A percentile compares a stretch with the other conserved stretches of the same genome.
These are phyloP conservation scores for Fusarium equiseti DNA, from an alignment of 2,329 filamentous ascomycete species.

Conservation along the genomic window DNA sequence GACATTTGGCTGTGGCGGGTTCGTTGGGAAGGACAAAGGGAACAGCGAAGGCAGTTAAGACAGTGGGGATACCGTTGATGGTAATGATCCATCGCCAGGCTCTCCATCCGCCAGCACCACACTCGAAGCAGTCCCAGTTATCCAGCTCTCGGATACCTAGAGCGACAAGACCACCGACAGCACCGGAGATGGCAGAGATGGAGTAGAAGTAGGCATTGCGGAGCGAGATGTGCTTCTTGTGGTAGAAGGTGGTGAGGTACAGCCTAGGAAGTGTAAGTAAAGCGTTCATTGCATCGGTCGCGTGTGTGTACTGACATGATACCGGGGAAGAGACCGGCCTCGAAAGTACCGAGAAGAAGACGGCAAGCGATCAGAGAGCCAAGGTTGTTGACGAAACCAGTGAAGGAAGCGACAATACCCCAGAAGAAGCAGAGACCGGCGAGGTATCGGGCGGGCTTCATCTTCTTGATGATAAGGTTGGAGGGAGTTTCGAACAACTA, in stretches of 20 bases:
- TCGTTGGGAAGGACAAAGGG: slow-evolving; percentile 70
- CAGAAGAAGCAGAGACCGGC: slow-evolving; percentile 58
- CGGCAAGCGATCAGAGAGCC: slow-evolving; percentile 59
- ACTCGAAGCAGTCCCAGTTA: slow-evolving; percentile 60
- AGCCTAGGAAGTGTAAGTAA: slow-evolving; percentile 43
- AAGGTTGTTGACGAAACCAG: slow-evolving; percentile 60
- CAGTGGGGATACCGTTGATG: slow-evolving; percentile 59
- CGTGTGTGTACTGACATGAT: slow-evolving; percentile 49
- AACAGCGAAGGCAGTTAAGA: slow-evolving; percentile 65
- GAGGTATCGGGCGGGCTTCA: slow-evolving; percentile 62
- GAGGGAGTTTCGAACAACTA: slow-evolving; percentile 57
- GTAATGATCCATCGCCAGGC: slow-evolving; percentile 78
- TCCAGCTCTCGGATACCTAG: slow-evolving; percentile 64
- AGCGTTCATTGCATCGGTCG: accelerated
- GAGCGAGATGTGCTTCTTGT: slow-evolving; percentile 69
- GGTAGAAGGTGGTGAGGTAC: slow-evolving; percentile 73
- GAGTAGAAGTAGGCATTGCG: slow-evolving; percentile 74
- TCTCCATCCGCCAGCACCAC: slow-evolving; percentile 66
- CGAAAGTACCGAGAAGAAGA: slow-evolving; percentile 52
- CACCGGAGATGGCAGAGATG: slow-evolving; percentile 70
- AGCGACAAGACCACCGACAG: slow-evolving; percentile 73
- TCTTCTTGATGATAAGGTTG: slow-evolving; percentile 54
- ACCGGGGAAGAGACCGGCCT: slow-evolving; percentile 65
- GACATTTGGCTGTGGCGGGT: slow-evolving; percentile 63
- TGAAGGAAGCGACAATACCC: slow-evolving; percentile 58